These are phyloP conservation scores for Pichia terricola DNA, from an alignment of 1,139 yeast genomes.

Conservation along the genomic window DNA sequence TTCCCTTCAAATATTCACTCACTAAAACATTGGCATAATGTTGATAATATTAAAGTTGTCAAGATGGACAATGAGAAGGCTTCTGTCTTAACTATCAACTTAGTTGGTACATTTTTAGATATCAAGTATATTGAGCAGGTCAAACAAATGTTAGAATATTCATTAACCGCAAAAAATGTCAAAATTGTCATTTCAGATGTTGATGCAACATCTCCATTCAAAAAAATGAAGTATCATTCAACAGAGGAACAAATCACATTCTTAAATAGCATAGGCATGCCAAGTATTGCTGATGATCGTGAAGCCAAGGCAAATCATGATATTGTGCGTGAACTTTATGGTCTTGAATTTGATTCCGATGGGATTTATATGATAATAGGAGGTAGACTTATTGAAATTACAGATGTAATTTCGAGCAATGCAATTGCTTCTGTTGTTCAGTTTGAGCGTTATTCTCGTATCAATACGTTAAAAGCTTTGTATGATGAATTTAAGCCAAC, in stretches of 20 bases:
- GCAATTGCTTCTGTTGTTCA: slow-evolving; percentile 18
- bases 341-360: slow-evolving; percentile 2
- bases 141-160: slow-evolving; percentile 27
- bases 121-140: slow-evolving; percentile 34
- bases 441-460: slow-evolving; percentile 20
- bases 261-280: neutral
- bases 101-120: slow-evolving; percentile 46
- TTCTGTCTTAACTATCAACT: slow-evolving; percentile 32
- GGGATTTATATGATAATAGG: slow-evolving; percentile 15
- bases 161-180: slow-evolving; percentile 15
- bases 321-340: slow-evolving; percentile 5
- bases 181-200: slow-evolving; percentile 31
- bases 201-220: slow-evolving; percentile 8
- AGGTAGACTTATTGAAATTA: slow-evolving; percentile 20
- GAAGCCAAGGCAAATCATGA: slow-evolving; percentile 3
- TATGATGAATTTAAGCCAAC: slow-evolving; percentile 7
- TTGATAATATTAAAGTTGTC: slow-evolving; percentile 5
- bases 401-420: neutral
- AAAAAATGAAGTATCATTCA: neutral
- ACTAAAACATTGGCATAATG: slow-evolving; percentile 1
- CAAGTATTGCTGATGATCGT: slow-evolving; percentile 2
- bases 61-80: neutral
- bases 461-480: slow-evolving; percentile 14
- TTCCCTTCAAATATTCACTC: neutral
- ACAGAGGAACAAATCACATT: slow-evolving; percentile 3